phyloP scores from a whole-genome alignment of 73 alveolate genomes.

The Uronychia setigera region DNA sequence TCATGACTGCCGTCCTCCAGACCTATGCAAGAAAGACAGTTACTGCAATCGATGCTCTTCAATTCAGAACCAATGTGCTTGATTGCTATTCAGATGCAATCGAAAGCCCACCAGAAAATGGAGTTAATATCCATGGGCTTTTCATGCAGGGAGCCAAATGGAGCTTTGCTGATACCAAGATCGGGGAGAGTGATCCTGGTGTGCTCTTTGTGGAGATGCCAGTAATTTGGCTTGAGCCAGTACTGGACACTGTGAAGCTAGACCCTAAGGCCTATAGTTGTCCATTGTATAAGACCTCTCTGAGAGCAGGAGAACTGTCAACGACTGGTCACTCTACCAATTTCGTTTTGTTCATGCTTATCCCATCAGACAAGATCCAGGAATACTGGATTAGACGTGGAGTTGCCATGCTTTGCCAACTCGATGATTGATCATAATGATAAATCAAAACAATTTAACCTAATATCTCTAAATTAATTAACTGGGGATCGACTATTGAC shows the following conservation, averaged over 20 bases:
- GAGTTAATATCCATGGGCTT: conserved; percentile 99
- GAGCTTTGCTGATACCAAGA: conserved; percentile 82
- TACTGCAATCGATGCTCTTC: conserved; percentile 94
- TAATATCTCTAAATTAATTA: too few relatives aligned
- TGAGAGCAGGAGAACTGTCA: conserved; percentile 90
- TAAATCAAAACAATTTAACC: too few relatives aligned
- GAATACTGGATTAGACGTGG: conserved; percentile 89
- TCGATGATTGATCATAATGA: conserved; percentile 66
- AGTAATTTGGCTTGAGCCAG: conserved; percentile 93
- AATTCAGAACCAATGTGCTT: conserved; percentile 87
- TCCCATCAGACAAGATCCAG: conserved; percentile 62
- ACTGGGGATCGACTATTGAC: too few relatives aligned
- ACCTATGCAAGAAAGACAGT: conserved; percentile 97
- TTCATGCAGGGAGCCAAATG: conserved; percentile 99
- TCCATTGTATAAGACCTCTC: conserved; percentile 97
- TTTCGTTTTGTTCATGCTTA: conserved; percentile 87
- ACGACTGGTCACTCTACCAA: conserved; percentile 97
- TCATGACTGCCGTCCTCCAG: conserved; percentile 98
- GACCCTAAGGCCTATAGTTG: conserved; percentile 79
- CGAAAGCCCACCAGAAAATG: conserved; percentile 89
- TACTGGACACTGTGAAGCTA: conserved; percentile 54
- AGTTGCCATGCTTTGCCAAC: conserved; percentile 80
- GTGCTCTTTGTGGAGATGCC: conserved; percentile 97
- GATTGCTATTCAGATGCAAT: conserved; percentile 69
- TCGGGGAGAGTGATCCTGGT: conserved; percentile 93